These are phyloP conservation scores for Pseudisothecium myosuroides DNA, from an alignment of 225 moss, liverwort and hornwort species.

Conservation along the genomic window DNA sequence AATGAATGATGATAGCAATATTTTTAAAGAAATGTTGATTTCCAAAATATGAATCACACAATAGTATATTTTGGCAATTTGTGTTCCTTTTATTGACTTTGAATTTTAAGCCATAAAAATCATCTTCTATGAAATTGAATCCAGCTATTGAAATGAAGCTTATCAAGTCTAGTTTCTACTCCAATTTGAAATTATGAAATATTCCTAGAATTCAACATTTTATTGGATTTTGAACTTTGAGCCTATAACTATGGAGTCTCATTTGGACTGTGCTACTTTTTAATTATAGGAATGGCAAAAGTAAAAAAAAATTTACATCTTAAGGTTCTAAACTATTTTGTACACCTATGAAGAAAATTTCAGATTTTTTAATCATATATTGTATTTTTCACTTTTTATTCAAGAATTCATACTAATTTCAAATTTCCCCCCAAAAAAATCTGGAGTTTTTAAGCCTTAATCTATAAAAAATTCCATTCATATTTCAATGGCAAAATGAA, in stretches of 20 bases:
- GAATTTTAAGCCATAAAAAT: no score
- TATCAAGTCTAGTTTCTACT: no score
- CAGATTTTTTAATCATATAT: background rate
- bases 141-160: no score
- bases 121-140: no score
- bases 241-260: accelerated
- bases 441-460: background rate
- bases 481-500: background rate
- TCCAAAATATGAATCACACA: no score
- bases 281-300: background rate
- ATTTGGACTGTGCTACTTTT: no score
- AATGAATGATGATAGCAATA: no score
- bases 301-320: background rate
- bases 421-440: background rate
- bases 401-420: background rate
- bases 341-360: background rate
- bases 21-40: no score
- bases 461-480: background rate
- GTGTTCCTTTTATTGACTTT: no score
- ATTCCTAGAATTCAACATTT: background rate
- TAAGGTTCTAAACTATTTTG: background rate
- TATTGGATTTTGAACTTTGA: background rate
- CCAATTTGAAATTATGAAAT: no score
- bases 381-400: background rate
- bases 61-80: no score